phyloP scores from a whole-genome alignment of 768 basidiomycete genomes.

The Pisolithus tinctorius region DNA sequence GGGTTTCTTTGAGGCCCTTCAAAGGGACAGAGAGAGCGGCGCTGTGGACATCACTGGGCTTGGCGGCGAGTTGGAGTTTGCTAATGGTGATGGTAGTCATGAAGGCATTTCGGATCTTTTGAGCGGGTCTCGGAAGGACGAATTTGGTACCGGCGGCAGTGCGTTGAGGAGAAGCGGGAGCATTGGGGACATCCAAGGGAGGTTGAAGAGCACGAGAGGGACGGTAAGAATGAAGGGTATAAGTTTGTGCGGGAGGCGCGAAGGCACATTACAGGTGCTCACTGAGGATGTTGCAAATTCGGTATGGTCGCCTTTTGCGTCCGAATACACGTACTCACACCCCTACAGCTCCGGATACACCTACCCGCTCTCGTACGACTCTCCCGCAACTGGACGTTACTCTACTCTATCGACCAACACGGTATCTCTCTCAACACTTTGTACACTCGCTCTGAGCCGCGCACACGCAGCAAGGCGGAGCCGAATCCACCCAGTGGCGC shows the following conservation, averaged over 20 bases:
- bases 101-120: background rate
- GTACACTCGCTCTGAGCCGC: conserved; percentile 56
- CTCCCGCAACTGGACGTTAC: conserved; percentile 24
- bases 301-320: conserved; percentile 33
- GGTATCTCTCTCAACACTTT: conserved; percentile 90
- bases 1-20: conserved; percentile 46
- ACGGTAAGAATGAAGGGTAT: conserved; percentile 36
- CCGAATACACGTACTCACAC: background rate
- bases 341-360: conserved; percentile 54
- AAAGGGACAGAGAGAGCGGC: conserved; percentile 32
- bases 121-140: background rate
- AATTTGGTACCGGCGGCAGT: background rate
- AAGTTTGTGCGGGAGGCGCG: conserved; percentile 49
- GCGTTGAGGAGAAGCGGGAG: background rate
- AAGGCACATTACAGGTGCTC: conserved; percentile 48
- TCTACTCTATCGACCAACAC: conserved; percentile 60
- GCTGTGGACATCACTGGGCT: conserved; percentile 45
- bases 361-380: conserved; percentile 73
- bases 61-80: conserved; percentile 21
- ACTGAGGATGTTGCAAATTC: conserved; percentile 46
- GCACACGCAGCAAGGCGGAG: conserved; percentile 18
- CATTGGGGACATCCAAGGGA: background rate
- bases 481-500: conserved; percentile 34
- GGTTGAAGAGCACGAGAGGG: background rate
- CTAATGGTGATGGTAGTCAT: conserved; percentile 8